Conservation (phyloP, 192 early-diverging fungal species). For the Podila clonocystis region DNA sequence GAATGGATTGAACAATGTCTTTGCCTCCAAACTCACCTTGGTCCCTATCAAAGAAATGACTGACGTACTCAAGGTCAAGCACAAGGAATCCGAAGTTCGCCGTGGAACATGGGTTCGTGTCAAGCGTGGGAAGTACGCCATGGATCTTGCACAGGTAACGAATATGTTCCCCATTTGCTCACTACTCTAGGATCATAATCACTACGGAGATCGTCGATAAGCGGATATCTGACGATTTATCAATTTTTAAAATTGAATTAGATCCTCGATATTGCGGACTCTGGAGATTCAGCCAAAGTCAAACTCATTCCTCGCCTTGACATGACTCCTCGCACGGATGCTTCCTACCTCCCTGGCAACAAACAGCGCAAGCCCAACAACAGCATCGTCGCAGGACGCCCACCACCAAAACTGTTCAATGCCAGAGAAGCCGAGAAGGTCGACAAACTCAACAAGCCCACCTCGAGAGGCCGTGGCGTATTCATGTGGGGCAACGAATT, state of each 20-base stretch:
- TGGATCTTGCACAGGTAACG: conserved; percentile 90
- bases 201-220: not conserved
- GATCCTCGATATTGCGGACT: conserved; percentile 71
- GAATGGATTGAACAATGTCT: conserved; percentile 81
- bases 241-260: conserved; percentile 9
- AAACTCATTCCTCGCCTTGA: conserved; percentile 82
- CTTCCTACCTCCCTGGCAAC: conserved; percentile 27
- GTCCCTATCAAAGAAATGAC: conserved; percentile 95
- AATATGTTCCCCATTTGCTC: too few relatives aligned
- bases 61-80: conserved; percentile 83
- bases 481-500: conserved; percentile 66
- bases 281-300: conserved; percentile 71
- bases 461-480: conserved; percentile 67
- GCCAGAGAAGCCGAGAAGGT: conserved; percentile 58
- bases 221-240: not conserved
- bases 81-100: conserved; percentile 68
- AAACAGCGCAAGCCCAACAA: conserved; percentile 70
- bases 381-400: conserved; percentile 54
- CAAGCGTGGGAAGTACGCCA: conserved; percentile 91
- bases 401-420: conserved; percentile 86
- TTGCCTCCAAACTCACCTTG: conserved; percentile 72
- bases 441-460: conserved; percentile 58
- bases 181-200: not conserved
- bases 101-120: conserved; percentile 88
- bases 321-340: conserved; percentile 57